phyloP scores from a whole-genome alignment of 495 filamentous ascomycete genomes.

The Penicillium mononematosum region DNA sequence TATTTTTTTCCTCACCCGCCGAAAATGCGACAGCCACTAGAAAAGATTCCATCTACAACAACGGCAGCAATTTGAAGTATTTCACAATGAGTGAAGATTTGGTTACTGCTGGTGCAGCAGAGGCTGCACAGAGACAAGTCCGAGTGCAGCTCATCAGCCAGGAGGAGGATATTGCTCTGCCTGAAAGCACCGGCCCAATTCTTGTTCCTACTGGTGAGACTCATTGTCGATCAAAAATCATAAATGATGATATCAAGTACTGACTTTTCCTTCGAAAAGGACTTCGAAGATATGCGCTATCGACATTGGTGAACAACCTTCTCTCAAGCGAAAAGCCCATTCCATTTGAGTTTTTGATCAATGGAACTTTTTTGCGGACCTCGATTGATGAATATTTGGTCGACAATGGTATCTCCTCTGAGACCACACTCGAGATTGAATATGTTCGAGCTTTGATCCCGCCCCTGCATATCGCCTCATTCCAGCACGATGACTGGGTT shows the following conservation, averaged over 20 bases:
- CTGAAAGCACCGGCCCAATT: constrained; percentile 60
- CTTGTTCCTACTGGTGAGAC: constrained; percentile 61
- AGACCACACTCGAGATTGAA: constrained; percentile 82
- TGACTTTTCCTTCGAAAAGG: constrained; percentile 45
- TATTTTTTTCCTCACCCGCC: constrained; percentile 47
- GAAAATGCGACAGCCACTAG: constrained; percentile 34
- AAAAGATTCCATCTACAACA: constrained; percentile 16
- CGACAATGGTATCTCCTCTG: constrained; percentile 79
- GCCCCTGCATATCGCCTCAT: constrained; percentile 78
- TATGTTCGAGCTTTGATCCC: constrained; percentile 91
- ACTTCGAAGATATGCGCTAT: constrained; percentile 85
- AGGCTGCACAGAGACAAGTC: constrained; percentile 51
- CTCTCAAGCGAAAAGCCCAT: constrained; percentile 73
- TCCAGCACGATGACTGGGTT: constrained; percentile 97
- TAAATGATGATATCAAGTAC: constrained; percentile 1
- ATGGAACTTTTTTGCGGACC: constrained; percentile 83
- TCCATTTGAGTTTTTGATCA: constrained; percentile 94
- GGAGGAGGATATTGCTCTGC: constrained; percentile 58
- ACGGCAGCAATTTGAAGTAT: constrained; percentile 15
- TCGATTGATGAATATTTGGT: constrained; percentile 87
- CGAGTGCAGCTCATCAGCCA: constrained; percentile 60
- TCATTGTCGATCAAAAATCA: constrained; percentile 7
- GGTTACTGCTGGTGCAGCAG: constrained; percentile 22
- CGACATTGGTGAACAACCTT: constrained; percentile 89
- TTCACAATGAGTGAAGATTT: constrained; percentile 36